Base-by-base conservation (phyloP, 2,329 filamentous ascomycete species). In the Bisporella sp. region DNA sequence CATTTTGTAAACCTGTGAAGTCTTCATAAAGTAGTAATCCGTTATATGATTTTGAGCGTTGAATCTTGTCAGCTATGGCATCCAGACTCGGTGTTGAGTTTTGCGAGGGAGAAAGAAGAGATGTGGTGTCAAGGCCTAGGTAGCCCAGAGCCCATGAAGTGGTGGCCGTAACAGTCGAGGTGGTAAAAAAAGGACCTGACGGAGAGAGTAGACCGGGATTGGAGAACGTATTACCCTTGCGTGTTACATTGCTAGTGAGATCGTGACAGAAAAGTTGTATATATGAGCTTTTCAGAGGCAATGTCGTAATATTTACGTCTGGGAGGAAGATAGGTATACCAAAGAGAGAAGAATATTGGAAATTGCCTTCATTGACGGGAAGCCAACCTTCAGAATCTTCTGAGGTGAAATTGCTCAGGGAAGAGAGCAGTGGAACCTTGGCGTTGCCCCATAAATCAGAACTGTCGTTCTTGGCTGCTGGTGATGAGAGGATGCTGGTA, bases 21-120 rank as follows among this genome's bases (percentile, higher is more conserved):
- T 61, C 59, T 50, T 61, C 57, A 37, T 55, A 61, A 1, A 61
- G 44, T 4, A 59, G 39, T 1, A 55, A 12, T 28, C 57, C 59
- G 3, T 57, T 51, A 6, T 54, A 35, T 29, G 48, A 47, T 2
- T 49, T 47, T 21, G 47, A 28, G 6, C 40, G 41, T 11, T 50
- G 46, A 11, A 39, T 47, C 28, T 56, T 51, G 41, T 48, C 13
- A 3, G 45, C 46, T 8, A 58, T 41, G 33, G 42, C 54, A 31
- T 61, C 58, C 12, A 59, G 51, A 39, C 53, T 53, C 30, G 43
- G 37, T 8, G 50, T 48, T 41, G 41, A 40, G 31, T 55, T 53
- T 4, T 28, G 28, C 9, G 37, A 3, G 11, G 31, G 28, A 11
- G 50, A 43, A 6, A 58, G 51, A 4, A 57, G 44, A 4, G 47